Evolutionary conservation across 805 yeast species (phyloP), one percentile per base, ranked within the genome.

Genomic region (Candida pini): DNA sequence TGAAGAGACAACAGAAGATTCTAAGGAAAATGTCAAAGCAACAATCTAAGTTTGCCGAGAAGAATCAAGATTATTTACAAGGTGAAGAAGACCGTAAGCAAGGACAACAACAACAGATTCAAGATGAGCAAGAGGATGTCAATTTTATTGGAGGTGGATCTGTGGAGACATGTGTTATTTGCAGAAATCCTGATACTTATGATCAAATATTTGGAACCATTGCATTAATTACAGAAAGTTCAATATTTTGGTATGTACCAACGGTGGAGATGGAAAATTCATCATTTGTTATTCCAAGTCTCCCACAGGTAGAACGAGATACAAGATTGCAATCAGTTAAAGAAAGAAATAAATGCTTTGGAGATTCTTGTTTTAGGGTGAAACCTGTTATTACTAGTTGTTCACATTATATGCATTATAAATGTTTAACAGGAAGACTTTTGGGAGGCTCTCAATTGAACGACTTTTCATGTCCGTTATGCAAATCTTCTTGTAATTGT

Each of bases 21-120:
- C 51, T 81, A 66, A 70, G 68, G 18, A 79, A 73, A 48, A 76
- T 83, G 66, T 72, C 74, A 16, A 78, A 68, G 37, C 78, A 73
- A 44, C 63, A 76, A 35, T 52, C 58, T 17, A 53, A 58, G 28
- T 75, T 74, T 34, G 52, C 69, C 42, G 58, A 50, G 21, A 57
- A 65, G 17, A 69, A 72, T 40, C 49, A 59, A 30, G 54, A 32
- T 3, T 48, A 36, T 29, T 48, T 58, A 22, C 39, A 42, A n/a
- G 43, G 33, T 18, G n/a, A 14, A 13, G 25, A 33, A 30, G 28
- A 29, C 26, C 15, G n/a, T n/a, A n/a, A n/a, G n/a, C n/a, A n/a
- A n/a, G n/a, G n/a, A n/a, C n/a, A n/a, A n/a, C n/a, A n/a, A n/a
- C n/a, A n/a, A n/a, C n/a, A n/a, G n/a, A n/a, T n/a, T n/a, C n/a